phyloP scores from a whole-genome alignment of 2,329 filamentous ascomycete genomes.

The Fusarium vanettenii region DNA sequence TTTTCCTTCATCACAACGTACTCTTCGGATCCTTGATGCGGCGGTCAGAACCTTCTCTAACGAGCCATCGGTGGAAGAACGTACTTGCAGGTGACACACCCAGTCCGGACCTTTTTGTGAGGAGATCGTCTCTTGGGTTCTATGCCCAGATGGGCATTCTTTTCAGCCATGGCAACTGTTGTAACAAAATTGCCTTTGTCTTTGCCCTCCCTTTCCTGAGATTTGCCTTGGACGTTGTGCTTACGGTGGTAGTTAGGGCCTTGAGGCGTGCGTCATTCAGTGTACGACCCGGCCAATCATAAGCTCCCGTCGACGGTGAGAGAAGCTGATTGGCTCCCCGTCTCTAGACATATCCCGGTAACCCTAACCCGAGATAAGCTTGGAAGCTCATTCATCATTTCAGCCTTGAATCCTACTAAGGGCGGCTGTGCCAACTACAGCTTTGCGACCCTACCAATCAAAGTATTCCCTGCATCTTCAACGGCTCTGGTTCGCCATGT shows the following conservation, averaged over 20 bases:
- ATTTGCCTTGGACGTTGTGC: not conserved
- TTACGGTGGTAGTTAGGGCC: not conserved
- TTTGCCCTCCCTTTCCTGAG: not conserved
- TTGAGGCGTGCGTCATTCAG: not conserved
- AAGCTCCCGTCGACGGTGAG: not conserved
- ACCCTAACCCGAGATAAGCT: not conserved
- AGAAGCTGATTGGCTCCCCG: not conserved
- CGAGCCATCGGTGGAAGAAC: not conserved
- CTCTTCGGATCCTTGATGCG: not conserved
- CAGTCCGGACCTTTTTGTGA: conserved; percentile 2
- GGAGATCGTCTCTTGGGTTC: not conserved
- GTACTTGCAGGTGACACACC: conserved; percentile 5
- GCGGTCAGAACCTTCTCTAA: not conserved
- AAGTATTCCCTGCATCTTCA: not conserved
- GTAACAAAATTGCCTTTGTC: not conserved
- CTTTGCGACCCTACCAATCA: conserved; percentile 4
- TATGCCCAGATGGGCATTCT: conserved; percentile 11
- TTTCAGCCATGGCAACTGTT: not conserved
- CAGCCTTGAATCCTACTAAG: not conserved
- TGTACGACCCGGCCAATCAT: conserved; percentile 8
- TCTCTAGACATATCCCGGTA: not conserved
- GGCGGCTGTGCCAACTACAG: not conserved
- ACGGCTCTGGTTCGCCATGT: not conserved
- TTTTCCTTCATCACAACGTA: not conserved
- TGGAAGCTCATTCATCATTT: not conserved